phyloP scores from a whole-genome alignment of 305 asterid species.

The Nicotiana rustica region DNA sequence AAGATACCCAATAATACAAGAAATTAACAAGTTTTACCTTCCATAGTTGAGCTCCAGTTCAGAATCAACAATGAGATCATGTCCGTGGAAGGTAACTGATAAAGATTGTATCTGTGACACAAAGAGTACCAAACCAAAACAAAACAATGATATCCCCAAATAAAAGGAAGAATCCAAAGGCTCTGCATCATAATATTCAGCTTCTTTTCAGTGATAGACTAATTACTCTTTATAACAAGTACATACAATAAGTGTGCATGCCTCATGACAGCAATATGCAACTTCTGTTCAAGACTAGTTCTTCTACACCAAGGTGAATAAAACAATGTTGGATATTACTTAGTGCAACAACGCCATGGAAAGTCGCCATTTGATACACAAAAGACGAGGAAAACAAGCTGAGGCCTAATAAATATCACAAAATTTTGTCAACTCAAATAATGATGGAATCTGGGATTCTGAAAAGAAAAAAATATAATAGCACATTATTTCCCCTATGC shows the following conservation, averaged over 20 bases:
- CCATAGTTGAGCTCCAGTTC: constrained; percentile 89
- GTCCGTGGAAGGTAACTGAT: constrained; percentile 92
- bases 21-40: constrained; percentile 54
- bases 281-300: neutral
- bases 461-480: neutral
- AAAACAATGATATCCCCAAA: constrained; percentile 1
- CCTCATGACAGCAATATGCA: neutral
- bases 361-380: neutral
- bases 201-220: neutral
- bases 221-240: neutral
- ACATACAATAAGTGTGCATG: neutral
- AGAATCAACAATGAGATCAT: constrained; percentile 78
- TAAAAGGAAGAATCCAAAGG: neutral
- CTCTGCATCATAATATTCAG: neutral
- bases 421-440: neutral
- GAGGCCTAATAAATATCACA: neutral
- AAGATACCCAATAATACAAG: neutral
- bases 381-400: neutral
- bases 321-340: neutral
- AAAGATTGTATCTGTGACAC: constrained; percentile 85
- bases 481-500: neutral
- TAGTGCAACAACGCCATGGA: neutral
- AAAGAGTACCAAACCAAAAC: constrained; percentile 50
- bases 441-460: neutral
- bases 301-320: neutral